phyloP scores from a whole-genome alignment of 1,284 basidiomycete genomes.

The Mrakiaceae sp. region DNA sequence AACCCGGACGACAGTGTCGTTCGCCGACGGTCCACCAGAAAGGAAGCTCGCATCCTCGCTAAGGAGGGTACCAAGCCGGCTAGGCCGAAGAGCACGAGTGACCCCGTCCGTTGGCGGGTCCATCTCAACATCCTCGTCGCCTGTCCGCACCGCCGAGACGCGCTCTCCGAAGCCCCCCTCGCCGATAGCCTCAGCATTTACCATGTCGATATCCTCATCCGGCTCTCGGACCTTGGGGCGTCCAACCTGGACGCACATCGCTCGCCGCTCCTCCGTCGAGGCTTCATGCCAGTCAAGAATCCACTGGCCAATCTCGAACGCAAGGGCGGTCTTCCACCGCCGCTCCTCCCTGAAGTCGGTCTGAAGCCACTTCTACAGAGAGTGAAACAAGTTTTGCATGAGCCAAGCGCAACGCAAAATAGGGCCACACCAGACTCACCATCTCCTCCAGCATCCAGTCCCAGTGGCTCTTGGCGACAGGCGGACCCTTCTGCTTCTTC shows the following conservation, averaged over 20 bases:
- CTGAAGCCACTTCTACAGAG: conserved; percentile 81
- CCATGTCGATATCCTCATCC: conserved; percentile 20
- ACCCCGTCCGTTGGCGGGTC: too few relatives aligned
- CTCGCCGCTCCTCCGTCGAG: conserved; percentile 47
- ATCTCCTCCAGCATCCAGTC: conserved; percentile 95
- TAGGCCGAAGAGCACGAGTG: too few relatives aligned
- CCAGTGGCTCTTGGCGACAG: conserved; percentile 78
- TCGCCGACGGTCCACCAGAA: background rate
- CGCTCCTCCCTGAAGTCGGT: conserved; percentile 89
- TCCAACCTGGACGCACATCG: conserved; percentile 42
- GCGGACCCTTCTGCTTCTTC: conserved; percentile 80
- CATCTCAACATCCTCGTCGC: too few relatives aligned
- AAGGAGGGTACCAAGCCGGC: too few relatives aligned
- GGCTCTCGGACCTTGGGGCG: conserved; percentile 17
- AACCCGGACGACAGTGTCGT: conserved; percentile 2
- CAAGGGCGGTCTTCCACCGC: conserved; percentile 80
- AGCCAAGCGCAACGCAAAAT: background rate
- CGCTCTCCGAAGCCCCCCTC: conserved; percentile 21
- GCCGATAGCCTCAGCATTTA: too few relatives aligned
- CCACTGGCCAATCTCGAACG: conserved; percentile 71
- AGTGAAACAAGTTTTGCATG: too few relatives aligned
- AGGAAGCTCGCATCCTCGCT: too few relatives aligned
- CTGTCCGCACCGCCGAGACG: conserved; percentile 6
- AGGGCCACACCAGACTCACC: conserved; percentile 42
- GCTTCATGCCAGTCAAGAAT: conserved; percentile 78